Base-by-base conservation (phyloP, 768 basidiomycete species). In the Boletus coccyginus region DNA sequence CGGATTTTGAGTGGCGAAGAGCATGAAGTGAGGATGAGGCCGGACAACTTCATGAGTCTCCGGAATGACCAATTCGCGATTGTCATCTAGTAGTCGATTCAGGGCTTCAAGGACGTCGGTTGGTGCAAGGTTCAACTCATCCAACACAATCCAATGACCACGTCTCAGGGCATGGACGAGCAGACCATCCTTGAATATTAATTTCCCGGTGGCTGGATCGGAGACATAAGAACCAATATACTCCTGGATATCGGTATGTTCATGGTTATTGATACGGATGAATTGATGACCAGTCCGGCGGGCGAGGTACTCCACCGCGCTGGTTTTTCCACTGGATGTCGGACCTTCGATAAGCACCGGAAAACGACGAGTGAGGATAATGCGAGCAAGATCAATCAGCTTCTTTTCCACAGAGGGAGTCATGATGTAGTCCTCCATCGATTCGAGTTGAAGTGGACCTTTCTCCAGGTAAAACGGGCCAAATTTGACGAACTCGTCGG, bases 181-280 rank as follows among this genome's bases (percentile, higher is more conserved):
- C 1, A 99, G 75, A 10, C 97, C 97, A 68, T 99, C 97, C 63
- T 88, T 89, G 75, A 97, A 98, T 10, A 92, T 85, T 16, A 98
- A 81, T 71, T 93, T 95, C n/a, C 97, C 97, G 0, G 94, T 92
- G 14, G 81, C 68, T 9, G 94, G 86, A 70, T 98, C 94, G 3
- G 97, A 95, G 24, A 95, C 85, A 67, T 99, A 99, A 0, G 94
- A 94, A 3, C 97, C 97, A 45, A 98, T 80, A 67, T 99, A 99
- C 69, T 99, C 97, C 67, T 99, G 97, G 48, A 99, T 97, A 67
- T 99, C 97, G 7, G 97, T 99, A 67, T 98, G 97, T 60, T 99
- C 97, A 74, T 99, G 97, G 66, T 99, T 99, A 76, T 99, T 99
- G 79, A 99, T 98, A 40, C 97, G 91, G 32, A 99, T 86, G 71